These are phyloP conservation scores for Amanita fuliginea DNA, from an alignment of 768 basidiomycete genomes.

Conservation along the genomic window DNA sequence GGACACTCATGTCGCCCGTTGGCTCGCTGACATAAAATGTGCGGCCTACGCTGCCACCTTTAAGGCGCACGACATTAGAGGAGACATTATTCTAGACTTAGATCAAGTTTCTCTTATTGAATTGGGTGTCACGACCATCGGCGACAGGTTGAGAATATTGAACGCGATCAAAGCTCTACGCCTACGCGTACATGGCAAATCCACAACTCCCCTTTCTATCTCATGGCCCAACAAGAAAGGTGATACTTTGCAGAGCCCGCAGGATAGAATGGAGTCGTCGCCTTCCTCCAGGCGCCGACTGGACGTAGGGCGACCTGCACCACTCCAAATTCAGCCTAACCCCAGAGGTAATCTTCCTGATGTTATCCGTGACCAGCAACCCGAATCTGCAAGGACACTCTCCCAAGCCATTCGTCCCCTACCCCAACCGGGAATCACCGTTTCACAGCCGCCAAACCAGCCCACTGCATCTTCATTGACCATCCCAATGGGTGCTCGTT, in stretches of 20 bases:
- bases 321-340: slow-evolving; percentile 58
- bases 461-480: slow-evolving; percentile 15
- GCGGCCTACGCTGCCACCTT: slow-evolving; percentile 58
- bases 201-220: slow-evolving; percentile 8
- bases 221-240: slow-evolving; percentile 7
- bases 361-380: slow-evolving; percentile 50
- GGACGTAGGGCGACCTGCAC: slow-evolving; percentile 64
- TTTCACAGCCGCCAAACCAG: slow-evolving; percentile 11
- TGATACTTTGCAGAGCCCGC: not conserved
- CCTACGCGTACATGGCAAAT: slow-evolving; percentile 32
- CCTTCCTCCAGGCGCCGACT: slow-evolving; percentile 26
- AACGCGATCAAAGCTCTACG: slow-evolving; percentile 77
- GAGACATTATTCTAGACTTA: slow-evolving; percentile 84
- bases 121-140: slow-evolving; percentile 82
- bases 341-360: slow-evolving; percentile 58
- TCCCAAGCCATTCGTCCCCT: slow-evolving; percentile 32
- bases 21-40: slow-evolving; percentile 75
- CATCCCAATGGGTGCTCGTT: slow-evolving; percentile 26
- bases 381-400: slow-evolving; percentile 42
- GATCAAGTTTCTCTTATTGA: slow-evolving; percentile 84
- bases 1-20: slow-evolving; percentile 60
- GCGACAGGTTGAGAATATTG: slow-evolving; percentile 82
- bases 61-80: slow-evolving; percentile 80
- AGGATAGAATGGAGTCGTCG: slow-evolving; percentile 1
- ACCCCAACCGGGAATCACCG: slow-evolving; percentile 30